These are phyloP conservation scores for Sporormia fimetaria DNA, from an alignment of 495 filamentous ascomycete genomes.

Conservation along the genomic window DNA sequence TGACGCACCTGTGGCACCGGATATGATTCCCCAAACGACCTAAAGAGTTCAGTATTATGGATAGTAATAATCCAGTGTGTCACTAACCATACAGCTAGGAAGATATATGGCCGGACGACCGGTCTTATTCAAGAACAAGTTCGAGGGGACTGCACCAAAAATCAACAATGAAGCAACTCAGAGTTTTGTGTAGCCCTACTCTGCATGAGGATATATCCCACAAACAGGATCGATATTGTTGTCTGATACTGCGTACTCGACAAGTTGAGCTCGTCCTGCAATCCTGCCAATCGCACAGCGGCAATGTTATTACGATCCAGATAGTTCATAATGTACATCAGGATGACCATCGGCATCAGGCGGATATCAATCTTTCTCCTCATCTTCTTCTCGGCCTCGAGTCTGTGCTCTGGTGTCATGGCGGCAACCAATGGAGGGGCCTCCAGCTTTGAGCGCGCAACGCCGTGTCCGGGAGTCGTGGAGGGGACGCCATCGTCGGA, in stretches of 20 bases:
- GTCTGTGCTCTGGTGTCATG: conserved; percentile 9
- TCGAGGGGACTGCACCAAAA: conserved; percentile 41
- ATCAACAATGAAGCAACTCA: background rate
- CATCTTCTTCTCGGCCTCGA: conserved; percentile 31
- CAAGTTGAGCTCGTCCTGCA: conserved; percentile 41
- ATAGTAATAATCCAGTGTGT: no score
- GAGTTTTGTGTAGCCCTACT: no score
- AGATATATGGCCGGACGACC: conserved; percentile 31
- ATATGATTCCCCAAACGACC: conserved; percentile 43
- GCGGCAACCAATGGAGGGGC: conserved; percentile 14
- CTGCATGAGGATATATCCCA: conserved; percentile 46
- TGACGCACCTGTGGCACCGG: conserved; percentile 41
- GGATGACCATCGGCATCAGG: conserved; percentile 50
- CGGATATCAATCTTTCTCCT: conserved; percentile 54
- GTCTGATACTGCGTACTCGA: conserved; percentile 45
- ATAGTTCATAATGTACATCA: conserved; percentile 77
- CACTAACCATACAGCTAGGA: conserved; percentile 38
- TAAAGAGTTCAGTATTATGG: no score
- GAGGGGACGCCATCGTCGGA: conserved; percentile 13
- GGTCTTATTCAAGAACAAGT: conserved; percentile 48
- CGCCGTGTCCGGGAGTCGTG: conserved; percentile 8
- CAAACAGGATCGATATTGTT: conserved; percentile 57
- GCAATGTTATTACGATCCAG: conserved; percentile 58
- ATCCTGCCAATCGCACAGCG: conserved; percentile 41
- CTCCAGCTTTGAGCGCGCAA: conserved; percentile 10